Conservation (phyloP, 2,329 filamentous ascomycete species). For the Coleophoma cylindrospora region DNA sequence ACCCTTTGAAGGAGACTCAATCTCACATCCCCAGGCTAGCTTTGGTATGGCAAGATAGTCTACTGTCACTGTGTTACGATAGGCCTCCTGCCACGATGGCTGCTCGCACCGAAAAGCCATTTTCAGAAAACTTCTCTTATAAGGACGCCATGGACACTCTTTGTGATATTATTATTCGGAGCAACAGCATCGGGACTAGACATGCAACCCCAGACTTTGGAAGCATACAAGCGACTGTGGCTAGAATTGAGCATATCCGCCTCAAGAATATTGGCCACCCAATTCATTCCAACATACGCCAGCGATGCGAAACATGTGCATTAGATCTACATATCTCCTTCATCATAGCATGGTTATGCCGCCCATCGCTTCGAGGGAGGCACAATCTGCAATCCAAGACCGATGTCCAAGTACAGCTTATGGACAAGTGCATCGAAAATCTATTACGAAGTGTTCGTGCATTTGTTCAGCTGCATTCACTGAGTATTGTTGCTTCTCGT, state of each 20-base stretch:
- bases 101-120: conserved; percentile 26
- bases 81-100: conserved; percentile 57
- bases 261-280: no score
- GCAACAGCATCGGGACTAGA: no score
- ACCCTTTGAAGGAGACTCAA: no score
- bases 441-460: conserved; percentile 40
- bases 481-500: conserved; percentile 56
- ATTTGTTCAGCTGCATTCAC: conserved; percentile 60
- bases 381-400: conserved; percentile 41
- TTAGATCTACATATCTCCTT: conserved; percentile 57
- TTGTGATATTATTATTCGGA: conserved; percentile 42
- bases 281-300: conserved; percentile 44
- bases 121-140: conserved; percentile 42
- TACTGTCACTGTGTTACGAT: conserved; percentile 59
- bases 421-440: conserved; percentile 46
- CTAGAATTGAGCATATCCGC: no score
- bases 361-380: conserved; percentile 36
- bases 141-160: conserved; percentile 58
- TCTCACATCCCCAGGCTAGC: conserved; percentile 15
- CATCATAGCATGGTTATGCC: conserved; percentile 56
- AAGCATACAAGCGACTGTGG: no score
- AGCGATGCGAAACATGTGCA: conserved; percentile 55
- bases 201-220: no score
- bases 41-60: conserved; percentile 57
- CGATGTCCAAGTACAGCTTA: conserved; percentile 33